These are phyloP conservation scores for Dissophora globulifera DNA, from an alignment of 192 early-diverging fungal genomes.

Conservation along the genomic window DNA sequence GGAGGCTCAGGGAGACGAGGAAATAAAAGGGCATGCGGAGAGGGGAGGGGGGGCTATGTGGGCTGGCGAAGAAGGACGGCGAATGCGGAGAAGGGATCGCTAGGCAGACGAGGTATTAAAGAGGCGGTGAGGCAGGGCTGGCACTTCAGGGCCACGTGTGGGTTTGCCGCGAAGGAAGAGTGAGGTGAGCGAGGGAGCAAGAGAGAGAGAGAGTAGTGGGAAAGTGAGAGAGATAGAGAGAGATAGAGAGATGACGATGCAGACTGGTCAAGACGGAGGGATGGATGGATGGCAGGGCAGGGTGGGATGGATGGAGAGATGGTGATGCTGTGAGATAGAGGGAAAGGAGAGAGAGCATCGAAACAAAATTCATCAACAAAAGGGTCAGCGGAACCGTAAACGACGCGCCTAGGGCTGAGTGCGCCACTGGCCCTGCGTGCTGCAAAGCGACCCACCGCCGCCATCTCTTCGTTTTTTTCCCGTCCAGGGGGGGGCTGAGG, in stretches of 20 bases:
- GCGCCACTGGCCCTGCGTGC: no score
- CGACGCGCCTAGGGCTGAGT: no score
- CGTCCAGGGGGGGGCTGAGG: no score
- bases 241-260: background rate
- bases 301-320: background rate
- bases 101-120: background rate
- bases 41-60: no score
- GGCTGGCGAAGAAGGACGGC: no score
- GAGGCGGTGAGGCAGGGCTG: background rate
- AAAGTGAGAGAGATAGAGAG: background rate
- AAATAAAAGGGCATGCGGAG: no score
- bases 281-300: background rate
- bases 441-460: no score
- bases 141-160: background rate
- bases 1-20: no score
- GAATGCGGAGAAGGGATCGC: no score
- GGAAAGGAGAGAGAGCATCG: background rate
- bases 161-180: background rate
- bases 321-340: background rate
- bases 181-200: background rate
- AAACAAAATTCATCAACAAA: no score
- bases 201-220: background rate
- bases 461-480: no score
- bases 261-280: background rate
- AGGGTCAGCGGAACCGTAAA: no score